phyloP scores from a whole-genome alignment of 2,329 filamentous ascomycete species.

The Chaetomium olivaceum region DNA sequence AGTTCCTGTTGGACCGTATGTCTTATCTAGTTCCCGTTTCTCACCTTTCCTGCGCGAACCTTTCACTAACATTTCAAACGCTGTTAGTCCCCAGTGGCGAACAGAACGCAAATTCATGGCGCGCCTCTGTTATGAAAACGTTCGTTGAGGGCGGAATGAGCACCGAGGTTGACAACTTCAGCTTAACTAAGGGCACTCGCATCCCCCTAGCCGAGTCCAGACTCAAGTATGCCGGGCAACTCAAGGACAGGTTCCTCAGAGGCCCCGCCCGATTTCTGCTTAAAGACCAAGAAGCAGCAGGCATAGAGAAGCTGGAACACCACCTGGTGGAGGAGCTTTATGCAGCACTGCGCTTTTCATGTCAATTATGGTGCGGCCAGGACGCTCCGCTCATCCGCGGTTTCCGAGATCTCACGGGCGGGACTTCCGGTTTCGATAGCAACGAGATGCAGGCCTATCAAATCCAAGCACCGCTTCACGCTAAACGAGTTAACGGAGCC shows the following conservation, averaged over 20 bases:
- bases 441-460: conserved; percentile 18
- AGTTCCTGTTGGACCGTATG: conserved; percentile 16
- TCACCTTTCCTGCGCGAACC: not conserved
- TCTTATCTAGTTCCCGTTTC: not conserved
- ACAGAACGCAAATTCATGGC: conserved; percentile 4
- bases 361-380: conserved; percentile 23
- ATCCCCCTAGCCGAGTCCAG: conserved; percentile 17
- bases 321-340: conserved; percentile 23
- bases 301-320: conserved; percentile 24
- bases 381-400: conserved; percentile 13
- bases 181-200: not conserved
- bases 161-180: not conserved
- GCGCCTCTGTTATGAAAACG: conserved; percentile 8
- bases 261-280: conserved; percentile 26
- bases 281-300: conserved; percentile 16
- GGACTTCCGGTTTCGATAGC: not conserved
- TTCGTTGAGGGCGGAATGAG: conserved; percentile 19
- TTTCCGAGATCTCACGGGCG: conserved; percentile 4
- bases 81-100: not conserved
- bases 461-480: not conserved
- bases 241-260: conserved; percentile 27
- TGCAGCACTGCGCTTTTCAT: conserved; percentile 24
- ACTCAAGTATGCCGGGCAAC: conserved; percentile 11
- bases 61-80: not conserved
- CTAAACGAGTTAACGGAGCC: not conserved